Evolutionary conservation across 805 yeast species (phyloP).

Genomic region (Candida ortonii): DNA sequence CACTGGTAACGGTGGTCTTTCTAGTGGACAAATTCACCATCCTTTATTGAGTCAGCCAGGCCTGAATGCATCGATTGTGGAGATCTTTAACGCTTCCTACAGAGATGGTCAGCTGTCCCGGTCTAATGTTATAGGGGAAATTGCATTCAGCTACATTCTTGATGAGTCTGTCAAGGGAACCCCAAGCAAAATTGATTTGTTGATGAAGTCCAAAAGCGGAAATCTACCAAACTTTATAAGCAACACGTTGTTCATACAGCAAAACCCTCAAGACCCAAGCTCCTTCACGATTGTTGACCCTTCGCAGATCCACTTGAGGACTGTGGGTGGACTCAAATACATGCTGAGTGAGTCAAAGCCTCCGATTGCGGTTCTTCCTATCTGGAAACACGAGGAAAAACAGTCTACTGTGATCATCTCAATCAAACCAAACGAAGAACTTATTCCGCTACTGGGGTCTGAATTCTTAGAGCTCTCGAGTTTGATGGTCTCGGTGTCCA

Average conservation of each 20-base stretch:
- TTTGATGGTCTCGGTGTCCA: constrained; percentile 57
- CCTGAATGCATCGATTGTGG: constrained; percentile 81
- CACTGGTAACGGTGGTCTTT: constrained; percentile 33
- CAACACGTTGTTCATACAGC: constrained; percentile 52
- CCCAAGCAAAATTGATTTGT: constrained; percentile 42
- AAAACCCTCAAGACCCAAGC: constrained; percentile 26
- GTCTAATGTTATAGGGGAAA: constrained; percentile 76
- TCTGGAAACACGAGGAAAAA: constrained; percentile 84
- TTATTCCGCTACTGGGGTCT: constrained; percentile 34
- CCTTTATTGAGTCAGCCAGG: constrained; percentile 57
- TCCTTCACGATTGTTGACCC: constrained; percentile 45
- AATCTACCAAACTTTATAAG: constrained; percentile 46
- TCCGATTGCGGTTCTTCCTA: constrained; percentile 73
- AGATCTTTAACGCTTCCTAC: constrained; percentile 71
- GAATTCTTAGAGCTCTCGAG: constrained; percentile 50
- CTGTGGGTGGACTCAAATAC: constrained; percentile 81
- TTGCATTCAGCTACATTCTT: constrained; percentile 69
- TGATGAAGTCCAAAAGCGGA: constrained; percentile 39
- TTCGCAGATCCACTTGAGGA: constrained; percentile 52
- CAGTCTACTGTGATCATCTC: constrained; percentile 85
- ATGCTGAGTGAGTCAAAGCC: constrained; percentile 49
- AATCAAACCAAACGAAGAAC: constrained; percentile 52
- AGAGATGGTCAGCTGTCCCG: constrained; percentile 61
- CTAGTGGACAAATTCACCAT: constrained; percentile 43
- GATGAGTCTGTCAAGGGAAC: constrained; percentile 30